Percentiles rank a stretch among this genome's conserved stretches.
Conservation (phyloP, 345 rosid genomes). For the Stellera chamaejasme region DNA sequence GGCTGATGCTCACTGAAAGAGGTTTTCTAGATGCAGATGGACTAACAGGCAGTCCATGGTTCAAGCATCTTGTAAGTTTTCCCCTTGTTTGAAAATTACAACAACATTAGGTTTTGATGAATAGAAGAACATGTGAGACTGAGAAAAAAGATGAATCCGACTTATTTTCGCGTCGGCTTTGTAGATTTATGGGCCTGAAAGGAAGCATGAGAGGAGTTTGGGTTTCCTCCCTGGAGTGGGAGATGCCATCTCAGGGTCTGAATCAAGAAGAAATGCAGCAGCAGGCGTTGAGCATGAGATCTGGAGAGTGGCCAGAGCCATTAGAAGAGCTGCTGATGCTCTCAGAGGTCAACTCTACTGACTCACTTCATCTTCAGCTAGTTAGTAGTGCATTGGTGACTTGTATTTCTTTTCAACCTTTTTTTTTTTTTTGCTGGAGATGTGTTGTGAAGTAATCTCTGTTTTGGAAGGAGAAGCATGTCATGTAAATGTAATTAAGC, state of each 20-base stretch:
- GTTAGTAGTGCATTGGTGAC: too few relatives aligned
- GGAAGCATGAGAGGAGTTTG: constrained; percentile 46
- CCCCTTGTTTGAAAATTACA: not conserved
- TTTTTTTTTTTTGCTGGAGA: too few relatives aligned
- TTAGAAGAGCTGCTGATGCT: constrained; percentile 69
- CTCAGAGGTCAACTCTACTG: constrained; percentile 50
- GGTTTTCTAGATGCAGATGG: constrained; percentile 83
- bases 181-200: constrained; percentile 72
- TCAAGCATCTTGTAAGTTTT: constrained; percentile 77
- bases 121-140: too few relatives aligned
- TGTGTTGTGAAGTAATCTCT: too few relatives aligned
- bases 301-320: constrained; percentile 90
- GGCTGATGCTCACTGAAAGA: constrained; percentile 85
- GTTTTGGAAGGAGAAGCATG: too few relatives aligned
- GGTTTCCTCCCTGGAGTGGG: constrained; percentile 75
- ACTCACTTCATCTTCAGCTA: not conserved
- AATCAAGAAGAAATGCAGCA: constrained; percentile 1
- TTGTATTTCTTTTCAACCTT: too few relatives aligned
- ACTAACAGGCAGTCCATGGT: constrained; percentile 71
- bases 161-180: constrained; percentile 4
- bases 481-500: too few relatives aligned
- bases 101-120: not conserved
- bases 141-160: too few relatives aligned
- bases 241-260: constrained; percentile 43
- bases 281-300: constrained; percentile 59